Evolutionary conservation across 371 early-diverging fungal species (phyloP), one percentile per base, ranked within the genome.

Genomic region (Conidiobolus incongruus): DNA sequence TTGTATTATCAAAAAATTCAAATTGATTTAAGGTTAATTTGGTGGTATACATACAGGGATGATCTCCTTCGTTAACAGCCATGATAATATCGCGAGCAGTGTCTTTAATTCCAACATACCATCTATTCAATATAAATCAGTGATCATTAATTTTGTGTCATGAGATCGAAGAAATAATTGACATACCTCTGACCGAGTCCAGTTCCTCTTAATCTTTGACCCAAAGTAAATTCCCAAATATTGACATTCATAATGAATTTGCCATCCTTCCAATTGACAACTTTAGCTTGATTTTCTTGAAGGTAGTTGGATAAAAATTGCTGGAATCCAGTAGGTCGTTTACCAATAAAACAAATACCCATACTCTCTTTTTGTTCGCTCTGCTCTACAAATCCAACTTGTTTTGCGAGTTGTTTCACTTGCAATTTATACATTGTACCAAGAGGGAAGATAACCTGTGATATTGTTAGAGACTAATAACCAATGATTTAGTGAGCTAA

Each of bases 281-380:
- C 28, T 12, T 23, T 12, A 32, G 15, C 34, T 28, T 12, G 33
- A 2, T 21, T 30, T 6, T 42, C 20, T 16, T 3, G 29, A 23
- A 40, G n/a, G 17, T 40, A 40, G 13, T 29, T 40, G 11, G n/a
- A 15, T 40, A 23, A 13, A 10, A 19, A 37, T 7, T 20, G 13
- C 10, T 19, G n/a, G 6, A 16, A 40, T 12, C 6, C 22, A 8
- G n/a, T n/a, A 40, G 24, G 4, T 38, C 15, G 11, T 47, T 86
- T 76, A 0, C 93, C 92, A 3, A 94, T 77, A 66, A 94, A 92
- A 47, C 95, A 94, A 16, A 94, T 85, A 0, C 95, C 95, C 88
- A 89, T 86, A 51, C 85, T 85, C 51, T 94, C 95, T 30, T 66
- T 68, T 56, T 87, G 88, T 7, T 51, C 37, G 0, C 82, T 78